Evolutionary conservation across 2,329 filamentous ascomycete species (phyloP).

Genomic region (Aspergillus arachidicola): DNA sequence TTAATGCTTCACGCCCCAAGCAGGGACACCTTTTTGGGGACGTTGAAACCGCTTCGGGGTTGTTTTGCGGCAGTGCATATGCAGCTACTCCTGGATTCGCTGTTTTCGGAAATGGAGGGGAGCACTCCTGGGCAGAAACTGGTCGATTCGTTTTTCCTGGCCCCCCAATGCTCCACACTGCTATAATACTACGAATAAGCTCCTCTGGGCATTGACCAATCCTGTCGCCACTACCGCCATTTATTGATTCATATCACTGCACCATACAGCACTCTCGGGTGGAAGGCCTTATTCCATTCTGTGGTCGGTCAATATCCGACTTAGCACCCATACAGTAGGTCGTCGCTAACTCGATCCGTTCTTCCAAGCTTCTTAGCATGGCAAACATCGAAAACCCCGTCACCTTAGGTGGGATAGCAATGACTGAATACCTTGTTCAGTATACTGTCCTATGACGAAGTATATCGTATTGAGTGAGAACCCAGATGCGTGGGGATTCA

Average conservation of each 20-base stretch:
- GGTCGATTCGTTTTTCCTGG: constrained; percentile 5
- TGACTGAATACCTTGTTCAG: not conserved
- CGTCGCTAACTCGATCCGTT: not conserved
- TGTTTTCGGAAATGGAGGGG: constrained; percentile 6
- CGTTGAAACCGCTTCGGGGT: constrained; percentile 5
- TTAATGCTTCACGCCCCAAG: not conserved
- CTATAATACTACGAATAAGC: constrained; percentile 13
- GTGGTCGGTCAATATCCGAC: constrained; percentile 1
- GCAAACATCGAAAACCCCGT: not conserved
- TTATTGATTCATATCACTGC: constrained; percentile 5
- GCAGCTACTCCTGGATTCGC: constrained; percentile 8
- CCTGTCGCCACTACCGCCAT: not conserved
- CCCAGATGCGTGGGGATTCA: too few relatives aligned
- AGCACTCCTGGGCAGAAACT: not conserved
- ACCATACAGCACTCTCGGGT: not conserved
- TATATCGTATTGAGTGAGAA: not conserved
- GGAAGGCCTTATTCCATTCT: not conserved
- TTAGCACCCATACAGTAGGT: not conserved
- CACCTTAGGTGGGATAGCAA: not conserved
- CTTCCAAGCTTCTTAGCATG: not conserved
- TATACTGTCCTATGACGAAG: not conserved
- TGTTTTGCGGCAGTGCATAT: constrained; percentile 15
- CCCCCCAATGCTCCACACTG: constrained; percentile 9
- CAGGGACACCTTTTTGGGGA: not conserved
- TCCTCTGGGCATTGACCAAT: constrained; percentile 12